Evolutionary conservation across 768 basidiomycete species (phyloP).

Genomic region (Hortiboletus flavorubellus): DNA sequence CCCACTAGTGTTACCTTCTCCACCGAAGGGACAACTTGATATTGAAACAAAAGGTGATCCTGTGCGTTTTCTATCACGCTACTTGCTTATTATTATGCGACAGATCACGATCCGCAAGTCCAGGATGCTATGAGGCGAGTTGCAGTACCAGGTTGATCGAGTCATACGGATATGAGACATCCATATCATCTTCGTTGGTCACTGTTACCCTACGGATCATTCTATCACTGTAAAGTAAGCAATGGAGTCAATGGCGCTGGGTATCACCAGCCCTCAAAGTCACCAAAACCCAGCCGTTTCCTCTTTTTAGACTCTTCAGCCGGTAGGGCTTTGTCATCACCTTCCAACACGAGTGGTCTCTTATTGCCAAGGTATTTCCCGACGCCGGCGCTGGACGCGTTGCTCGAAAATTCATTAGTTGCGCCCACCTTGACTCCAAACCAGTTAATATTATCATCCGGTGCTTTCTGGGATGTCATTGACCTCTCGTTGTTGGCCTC

Average conservation of each 20-base stretch:
- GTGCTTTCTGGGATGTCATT: slow-evolving; percentile 45
- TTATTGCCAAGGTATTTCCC: slow-evolving; percentile 76
- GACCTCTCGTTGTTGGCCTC: slow-evolving; percentile 30
- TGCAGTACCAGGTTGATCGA: slow-evolving; percentile 23
- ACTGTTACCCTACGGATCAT: slow-evolving; percentile 8
- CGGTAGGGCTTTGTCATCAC: slow-evolving; percentile 9
- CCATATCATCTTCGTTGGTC: neutral
- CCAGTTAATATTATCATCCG: slow-evolving; percentile 76
- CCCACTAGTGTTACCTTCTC: slow-evolving; percentile 49
- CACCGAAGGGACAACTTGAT: slow-evolving; percentile 45
- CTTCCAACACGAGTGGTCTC: slow-evolving; percentile 36
- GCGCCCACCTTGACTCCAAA: slow-evolving; percentile 81
- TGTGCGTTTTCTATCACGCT: neutral
- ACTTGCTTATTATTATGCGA: slow-evolving; percentile 1
- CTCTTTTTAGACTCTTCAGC: slow-evolving; percentile 68
- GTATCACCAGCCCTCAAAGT: slow-evolving; percentile 76
- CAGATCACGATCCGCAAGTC: slow-evolving; percentile 3
- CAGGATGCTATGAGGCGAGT: slow-evolving; percentile 10
- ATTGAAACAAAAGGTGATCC: slow-evolving; percentile 32
- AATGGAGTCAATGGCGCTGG: neutral
- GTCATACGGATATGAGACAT: neutral
- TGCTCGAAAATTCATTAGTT: slow-evolving; percentile 33
- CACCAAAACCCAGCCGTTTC: slow-evolving; percentile 84
- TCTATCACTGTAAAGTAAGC: slow-evolving; percentile 10
- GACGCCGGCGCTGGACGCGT: slow-evolving; percentile 44